Conservation (phyloP, 1,284 basidiomycete genomes). For the Cutaneotrichosporon curvatum region DNA sequence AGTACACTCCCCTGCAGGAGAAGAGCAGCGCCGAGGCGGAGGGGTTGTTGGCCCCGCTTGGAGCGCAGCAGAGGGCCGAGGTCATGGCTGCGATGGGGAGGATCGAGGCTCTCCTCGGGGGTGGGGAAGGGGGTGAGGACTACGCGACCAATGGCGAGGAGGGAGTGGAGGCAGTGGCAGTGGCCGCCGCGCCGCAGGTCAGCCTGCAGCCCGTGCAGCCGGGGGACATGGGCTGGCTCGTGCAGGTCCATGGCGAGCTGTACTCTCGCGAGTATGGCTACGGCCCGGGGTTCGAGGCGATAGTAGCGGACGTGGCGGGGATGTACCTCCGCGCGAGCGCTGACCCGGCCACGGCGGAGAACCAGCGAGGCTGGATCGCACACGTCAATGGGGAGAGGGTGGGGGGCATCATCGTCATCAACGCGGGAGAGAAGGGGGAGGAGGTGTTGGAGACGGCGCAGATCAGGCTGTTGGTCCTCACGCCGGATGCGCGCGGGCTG, state of each 20-base stretch:
- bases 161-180: too few relatives aligned
- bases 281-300: slow-evolving; percentile 5
- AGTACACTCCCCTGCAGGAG: slow-evolving; percentile 4
- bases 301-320: slow-evolving; percentile 6
- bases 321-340: not conserved
- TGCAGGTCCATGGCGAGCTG: slow-evolving; percentile 7
- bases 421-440: not conserved
- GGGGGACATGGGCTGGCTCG: slow-evolving; percentile 17
- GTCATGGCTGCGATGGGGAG: slow-evolving; percentile 5
- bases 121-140: too few relatives aligned
- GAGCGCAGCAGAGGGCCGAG: not conserved
- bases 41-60: slow-evolving; percentile 1
- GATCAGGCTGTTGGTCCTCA: slow-evolving; percentile 9
- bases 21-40: slow-evolving; percentile 1
- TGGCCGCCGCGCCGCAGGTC: not conserved
- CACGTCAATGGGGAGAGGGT: slow-evolving; percentile 8
- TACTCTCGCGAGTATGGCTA: slow-evolving; percentile 9
- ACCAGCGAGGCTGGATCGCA: slow-evolving; percentile 11
- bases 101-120: slow-evolving; percentile 5
- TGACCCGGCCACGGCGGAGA: not conserved
- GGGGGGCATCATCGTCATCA: slow-evolving; percentile 6
- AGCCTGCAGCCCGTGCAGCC: slow-evolving; percentile 5
- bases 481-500: slow-evolving; percentile 3
- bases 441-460: slow-evolving; percentile 1
- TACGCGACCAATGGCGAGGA: too few relatives aligned